Evolutionary conservation across 306 rosid species (phyloP), one percentile per base, ranked within the genome.

Genomic region (Acacia melanoxylon): DNA sequence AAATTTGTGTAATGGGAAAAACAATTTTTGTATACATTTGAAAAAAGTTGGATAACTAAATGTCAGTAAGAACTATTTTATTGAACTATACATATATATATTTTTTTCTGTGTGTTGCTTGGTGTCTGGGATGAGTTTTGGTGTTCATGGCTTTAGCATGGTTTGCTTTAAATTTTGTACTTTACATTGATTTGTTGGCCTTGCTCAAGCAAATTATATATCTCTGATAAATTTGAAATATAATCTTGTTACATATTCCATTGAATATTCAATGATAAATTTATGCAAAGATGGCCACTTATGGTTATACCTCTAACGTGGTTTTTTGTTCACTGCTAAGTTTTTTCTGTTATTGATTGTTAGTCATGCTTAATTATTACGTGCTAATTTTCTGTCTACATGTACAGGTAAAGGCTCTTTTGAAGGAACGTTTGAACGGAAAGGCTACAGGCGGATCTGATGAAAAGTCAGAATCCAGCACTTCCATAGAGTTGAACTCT

Each of bases 351-450:
- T 71, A 45, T 72, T 31, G 81, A 62, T 42, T 56, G 24, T 71
- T 76, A 35, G 66, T 45, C 14, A 42, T 70, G 17, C 33, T 41
- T 13, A 67, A 46, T 6, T 42, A 62, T 42, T 49, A 12, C 72
- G 10, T 77, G 61, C 81, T 74, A 74, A 80, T 72, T 40, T 49
- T 61, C 58, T 63, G 19, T 81, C 67, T 85, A 68, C 77, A 33
- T 85, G 66, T 70, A 48, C 91, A 96, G 99, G 87, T 96, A 78
- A 96, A 92, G 87, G 79, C 82, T 20, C 95, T 96, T 80, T 84
- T 96, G 86, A 93, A 92, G 85, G 99, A 93, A 27, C 94, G 99
- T 6, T 85, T 96, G 81, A 87, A 37, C 85, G 99, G 99, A 77
- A 96, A 96, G 85, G 76, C 97, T 79, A 76, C 97, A 0, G 93